Conservation (phyloP, 1,284 basidiomycete species). For the Uromyces viciae-fabae region DNA sequence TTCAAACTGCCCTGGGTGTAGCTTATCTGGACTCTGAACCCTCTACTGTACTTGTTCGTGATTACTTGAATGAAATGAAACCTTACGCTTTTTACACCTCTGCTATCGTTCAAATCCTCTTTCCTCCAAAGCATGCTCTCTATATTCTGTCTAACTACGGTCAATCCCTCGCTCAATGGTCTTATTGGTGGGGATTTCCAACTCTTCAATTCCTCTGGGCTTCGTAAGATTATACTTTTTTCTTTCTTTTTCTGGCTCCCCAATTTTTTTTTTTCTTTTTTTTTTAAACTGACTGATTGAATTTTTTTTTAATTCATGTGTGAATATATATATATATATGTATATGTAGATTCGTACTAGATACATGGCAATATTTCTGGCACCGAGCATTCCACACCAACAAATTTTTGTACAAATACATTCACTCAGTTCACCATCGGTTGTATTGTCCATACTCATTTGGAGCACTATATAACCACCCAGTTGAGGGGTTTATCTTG, state of each 20-base stretch:
- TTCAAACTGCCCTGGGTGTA: constrained; percentile 76
- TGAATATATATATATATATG: background rate
- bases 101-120: constrained; percentile 15
- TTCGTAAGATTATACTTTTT: constrained; percentile 64
- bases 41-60: constrained; percentile 54
- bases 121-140: constrained; percentile 50
- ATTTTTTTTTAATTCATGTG: background rate
- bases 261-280: constrained; percentile 21
- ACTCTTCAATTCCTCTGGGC: constrained; percentile 70
- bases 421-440: constrained; percentile 93
- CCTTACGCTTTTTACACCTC: constrained; percentile 19
- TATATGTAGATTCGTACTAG: constrained; percentile 73
- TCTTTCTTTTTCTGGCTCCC: background rate
- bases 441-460: constrained; percentile 97
- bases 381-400: constrained; percentile 89
- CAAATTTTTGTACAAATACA: constrained; percentile 81
- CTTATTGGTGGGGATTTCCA: constrained; percentile 96
- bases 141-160: constrained; percentile 59
- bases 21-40: constrained; percentile 65
- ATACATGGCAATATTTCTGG: constrained; percentile 97
- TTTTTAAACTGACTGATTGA: background rate
- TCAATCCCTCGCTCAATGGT: constrained; percentile 63
- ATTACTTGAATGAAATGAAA: constrained; percentile 59
- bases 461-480: constrained; percentile 96
- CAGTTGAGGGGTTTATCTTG: constrained; percentile 85